A percentile compares a stretch with the other conserved stretches of the same genome.
phyloP scores from a whole-genome alignment of 768 basidiomycete genomes.

The Leccinum incarnatum region DNA sequence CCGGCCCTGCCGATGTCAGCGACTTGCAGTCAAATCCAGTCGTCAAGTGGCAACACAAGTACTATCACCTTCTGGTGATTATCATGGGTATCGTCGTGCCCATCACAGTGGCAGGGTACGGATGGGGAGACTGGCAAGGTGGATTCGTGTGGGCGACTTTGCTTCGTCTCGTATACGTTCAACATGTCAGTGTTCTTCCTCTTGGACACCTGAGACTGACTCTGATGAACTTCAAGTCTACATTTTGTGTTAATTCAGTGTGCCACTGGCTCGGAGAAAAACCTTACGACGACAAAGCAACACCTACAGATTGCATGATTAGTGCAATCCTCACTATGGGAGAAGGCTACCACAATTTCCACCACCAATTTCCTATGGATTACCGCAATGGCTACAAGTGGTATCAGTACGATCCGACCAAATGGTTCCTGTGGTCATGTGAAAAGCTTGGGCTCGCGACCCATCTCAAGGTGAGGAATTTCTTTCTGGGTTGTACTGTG shows the following conservation, averaged over 20 bases:
- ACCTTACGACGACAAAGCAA: constrained; percentile 90
- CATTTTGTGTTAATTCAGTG: constrained; percentile 92
- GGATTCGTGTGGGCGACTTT: constrained; percentile 37
- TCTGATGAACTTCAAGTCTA: constrained; percentile 50
- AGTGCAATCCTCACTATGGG: constrained; percentile 87
- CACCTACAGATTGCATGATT: constrained; percentile 82
- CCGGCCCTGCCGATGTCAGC: constrained; percentile 81
- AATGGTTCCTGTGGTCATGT: constrained; percentile 70
- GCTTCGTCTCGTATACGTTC: constrained; percentile 67
- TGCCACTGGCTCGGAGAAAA: constrained; percentile 91
- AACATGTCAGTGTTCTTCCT: constrained; percentile 57
- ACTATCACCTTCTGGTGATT: constrained; percentile 67
- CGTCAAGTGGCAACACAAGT: constrained; percentile 79
- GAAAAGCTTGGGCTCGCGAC: constrained; percentile 43
- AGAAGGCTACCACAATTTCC: constrained; percentile 97
- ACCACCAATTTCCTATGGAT: constrained; percentile 93
- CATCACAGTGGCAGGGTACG: constrained; percentile 35
- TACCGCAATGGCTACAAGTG: constrained; percentile 91
- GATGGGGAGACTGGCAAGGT: constrained; percentile 26
- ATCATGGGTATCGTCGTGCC: constrained; percentile 68
- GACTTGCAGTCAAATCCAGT: constrained; percentile 76
- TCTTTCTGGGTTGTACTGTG: background rate
- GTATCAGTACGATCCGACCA: constrained; percentile 86
- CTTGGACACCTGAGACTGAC: background rate
- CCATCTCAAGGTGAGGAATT: constrained; percentile 46